Conservation (phyloP, 345 rosid species). For the Ceriops tagal region DNA sequence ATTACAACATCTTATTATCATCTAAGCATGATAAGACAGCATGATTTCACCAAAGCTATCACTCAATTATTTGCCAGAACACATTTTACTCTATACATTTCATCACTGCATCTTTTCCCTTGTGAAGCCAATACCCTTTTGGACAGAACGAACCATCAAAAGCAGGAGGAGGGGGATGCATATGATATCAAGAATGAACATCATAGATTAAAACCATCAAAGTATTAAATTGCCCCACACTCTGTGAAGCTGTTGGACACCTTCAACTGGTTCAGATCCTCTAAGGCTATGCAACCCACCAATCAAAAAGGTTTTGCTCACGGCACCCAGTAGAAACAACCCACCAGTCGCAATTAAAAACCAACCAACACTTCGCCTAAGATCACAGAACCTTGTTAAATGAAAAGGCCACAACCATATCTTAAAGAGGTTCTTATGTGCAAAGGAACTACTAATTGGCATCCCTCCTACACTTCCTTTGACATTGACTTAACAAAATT, state of each 20-base stretch:
- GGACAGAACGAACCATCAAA: background rate
- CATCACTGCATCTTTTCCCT: background rate
- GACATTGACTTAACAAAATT: no score
- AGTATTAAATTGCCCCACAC: background rate
- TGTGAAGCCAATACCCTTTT: background rate
- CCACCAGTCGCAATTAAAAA: conserved; percentile 8
- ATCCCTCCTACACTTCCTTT: no score
- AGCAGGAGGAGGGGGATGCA: background rate
- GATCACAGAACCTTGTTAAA: background rate
- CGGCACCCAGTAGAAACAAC: conserved; percentile 2
- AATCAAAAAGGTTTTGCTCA: conserved; percentile 1
- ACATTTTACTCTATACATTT: background rate
- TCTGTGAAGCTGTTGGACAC: background rate
- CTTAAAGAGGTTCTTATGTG: background rate
- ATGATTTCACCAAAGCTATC: background rate
- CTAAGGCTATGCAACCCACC: conserved; percentile 8
- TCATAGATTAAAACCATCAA: background rate
- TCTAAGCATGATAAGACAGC: background rate
- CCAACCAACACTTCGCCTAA: conserved; percentile 2
- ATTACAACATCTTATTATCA: background rate
- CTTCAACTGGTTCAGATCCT: conserved; percentile 7
- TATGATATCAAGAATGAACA: background rate
- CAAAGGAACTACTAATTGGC: background rate
- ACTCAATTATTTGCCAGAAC: background rate
- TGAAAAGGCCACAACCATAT: background rate